phyloP scores from a whole-genome alignment of 306 rosid species.

The Myrica gale region DNA sequence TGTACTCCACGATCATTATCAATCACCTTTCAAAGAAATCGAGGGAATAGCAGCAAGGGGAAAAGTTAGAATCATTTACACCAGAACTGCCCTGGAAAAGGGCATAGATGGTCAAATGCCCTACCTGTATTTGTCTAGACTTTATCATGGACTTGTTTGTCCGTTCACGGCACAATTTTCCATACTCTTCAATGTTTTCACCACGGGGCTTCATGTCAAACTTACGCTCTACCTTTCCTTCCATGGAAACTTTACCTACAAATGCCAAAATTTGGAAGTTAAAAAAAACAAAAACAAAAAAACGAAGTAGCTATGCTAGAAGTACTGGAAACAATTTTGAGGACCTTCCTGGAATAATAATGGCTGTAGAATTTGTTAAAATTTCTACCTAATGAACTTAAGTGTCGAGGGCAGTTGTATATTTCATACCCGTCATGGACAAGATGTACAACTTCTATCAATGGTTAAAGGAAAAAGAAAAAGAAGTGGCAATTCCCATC shows the following conservation, averaged over 20 bases:
- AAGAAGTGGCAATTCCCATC: not conserved
- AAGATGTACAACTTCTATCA: not conserved
- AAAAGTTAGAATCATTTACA: slow-evolving; percentile 6
- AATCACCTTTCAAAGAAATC: slow-evolving; percentile 59
- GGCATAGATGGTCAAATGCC: slow-evolving; percentile 20
- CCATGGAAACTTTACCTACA: slow-evolving; percentile 73
- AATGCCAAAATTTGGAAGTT: slow-evolving; percentile 19
- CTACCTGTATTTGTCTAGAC: slow-evolving; percentile 86
- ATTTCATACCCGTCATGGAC: not conserved
- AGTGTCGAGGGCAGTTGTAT: not conserved
- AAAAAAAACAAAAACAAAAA: slow-evolving; percentile 9
- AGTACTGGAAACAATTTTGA: not conserved
- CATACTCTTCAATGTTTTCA: slow-evolving; percentile 83
- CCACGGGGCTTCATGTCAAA: slow-evolving; percentile 98
- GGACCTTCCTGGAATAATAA: not conserved
- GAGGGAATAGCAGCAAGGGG: slow-evolving; percentile 29
- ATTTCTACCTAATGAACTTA: not conserved
- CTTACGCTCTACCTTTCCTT: slow-evolving; percentile 95
- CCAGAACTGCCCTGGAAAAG: slow-evolving; percentile 15
- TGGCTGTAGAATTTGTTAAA: not conserved
- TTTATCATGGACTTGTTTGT: slow-evolving; percentile 82
- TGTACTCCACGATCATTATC: slow-evolving; percentile 84
- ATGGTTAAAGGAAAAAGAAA: not conserved
- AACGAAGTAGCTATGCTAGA: not conserved
- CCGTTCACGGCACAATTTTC: slow-evolving; percentile 91